Percentiles rank a stretch among this genome's conserved stretches.
phyloP scores from a whole-genome alignment of 345 rosid species.

The Brassica incana region DNA sequence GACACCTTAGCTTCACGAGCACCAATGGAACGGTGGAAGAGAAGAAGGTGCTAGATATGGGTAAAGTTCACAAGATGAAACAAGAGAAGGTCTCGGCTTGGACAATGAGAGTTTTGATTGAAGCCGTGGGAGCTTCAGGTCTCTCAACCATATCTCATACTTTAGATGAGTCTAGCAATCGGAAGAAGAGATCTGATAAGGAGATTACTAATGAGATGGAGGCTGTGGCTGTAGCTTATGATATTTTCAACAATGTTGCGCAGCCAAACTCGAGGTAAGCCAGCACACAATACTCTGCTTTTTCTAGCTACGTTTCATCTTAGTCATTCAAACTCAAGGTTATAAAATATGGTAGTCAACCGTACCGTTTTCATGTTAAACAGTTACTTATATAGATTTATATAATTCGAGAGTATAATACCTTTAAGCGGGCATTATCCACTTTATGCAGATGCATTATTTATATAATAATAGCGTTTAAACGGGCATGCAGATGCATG shows the following conservation, averaged over 20 bases:
- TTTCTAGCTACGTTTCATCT: neutral
- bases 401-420: neutral
- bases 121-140: slow-evolving; percentile 65
- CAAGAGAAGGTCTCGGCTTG: slow-evolving; percentile 84
- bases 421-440: too few species aligned
- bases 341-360: too few species aligned
- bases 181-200: slow-evolving; percentile 43
- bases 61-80: slow-evolving; percentile 66
- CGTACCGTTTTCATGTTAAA: too few species aligned
- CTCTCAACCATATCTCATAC: slow-evolving; percentile 69
- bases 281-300: neutral
- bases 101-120: slow-evolving; percentile 85
- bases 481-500: too few species aligned
- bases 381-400: neutral
- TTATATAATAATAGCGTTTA: too few species aligned
- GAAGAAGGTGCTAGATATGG: slow-evolving; percentile 73
- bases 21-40: slow-evolving; percentile 46
- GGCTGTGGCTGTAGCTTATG: slow-evolving; percentile 67
- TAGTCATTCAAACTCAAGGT: neutral
- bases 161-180: slow-evolving; percentile 43
- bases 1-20: slow-evolving; percentile 54
- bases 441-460: too few species aligned
- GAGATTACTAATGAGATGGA: slow-evolving; percentile 84
- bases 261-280: slow-evolving; percentile 49
- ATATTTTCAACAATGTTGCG: slow-evolving; percentile 62